Base-by-base conservation (phyloP, 2,329 filamentous ascomycete genomes). In the Xylaria sp. region DNA sequence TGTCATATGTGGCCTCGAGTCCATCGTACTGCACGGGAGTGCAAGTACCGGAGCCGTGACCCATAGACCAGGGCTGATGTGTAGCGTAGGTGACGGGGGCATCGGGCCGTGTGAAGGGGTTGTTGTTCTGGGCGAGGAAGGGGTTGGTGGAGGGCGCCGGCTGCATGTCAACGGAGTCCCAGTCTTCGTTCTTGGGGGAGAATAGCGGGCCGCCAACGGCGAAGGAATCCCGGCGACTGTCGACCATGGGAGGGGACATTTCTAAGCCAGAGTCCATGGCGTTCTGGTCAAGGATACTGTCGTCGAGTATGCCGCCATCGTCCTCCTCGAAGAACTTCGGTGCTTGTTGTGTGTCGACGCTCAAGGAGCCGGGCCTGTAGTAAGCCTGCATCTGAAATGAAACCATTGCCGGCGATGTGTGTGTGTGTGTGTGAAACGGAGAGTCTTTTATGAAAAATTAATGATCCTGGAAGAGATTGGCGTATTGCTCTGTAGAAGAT, bases 1-100 rank as follows among this genome's bases (percentile, higher is more conserved):
- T 68, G 63, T 87, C 83, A 68, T 82, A 87, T 19, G 84, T 82
- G 51, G 78, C 71, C 46, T 81, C 76, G 39, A 85, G 74, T 53
- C 85, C 82, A 68, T 90, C 87, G 69, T 90, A 89, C 56, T 85
- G 86, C 62, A 91, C 84, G 13, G 89, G 88, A 5, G 90, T 93
- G 73, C 85, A 88, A 63, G 90, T 84, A 55, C 85, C 88, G 30
- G 89, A 89, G 67, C 78, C 79, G 54, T 81, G 81, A 67, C 85
- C 81, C 72, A 87, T 80, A 54, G 85, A 78, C 89, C 89, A 92
- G 63, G 78, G 71, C 64, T 75, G 76, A 51, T 69, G 74, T 56
- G 74, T 71, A 54, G 68, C 72, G 57, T 78, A 79, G 64, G 74
- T 73, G 52, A 72, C 71, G 64, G 83, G 72, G 63, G 81, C 78